Evolutionary conservation across 106 monocot genomes (phyloP), one percentile per base, ranked within the genome.

Genomic region (Iris macrosiphon): DNA sequence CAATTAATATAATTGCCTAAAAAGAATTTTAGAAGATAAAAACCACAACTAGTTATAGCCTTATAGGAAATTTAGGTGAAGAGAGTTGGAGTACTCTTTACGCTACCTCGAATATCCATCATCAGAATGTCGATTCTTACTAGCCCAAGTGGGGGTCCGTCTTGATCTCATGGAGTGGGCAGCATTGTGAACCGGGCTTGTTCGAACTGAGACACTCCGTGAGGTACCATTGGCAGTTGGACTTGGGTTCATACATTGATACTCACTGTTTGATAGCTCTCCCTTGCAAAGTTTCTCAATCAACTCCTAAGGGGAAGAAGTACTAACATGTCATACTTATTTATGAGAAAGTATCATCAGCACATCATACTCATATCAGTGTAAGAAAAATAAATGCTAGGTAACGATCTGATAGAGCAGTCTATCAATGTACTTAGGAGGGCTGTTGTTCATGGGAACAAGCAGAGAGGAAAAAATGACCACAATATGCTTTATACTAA

Each of bases 81-180:
- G n/a, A n/a, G n/a, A n/a, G n/a, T n/a, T n/a, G n/a, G n/a, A n/a
- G n/a, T n/a, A n/a, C n/a, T n/a, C n/a, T n/a, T n/a, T n/a, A n/a
- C 17, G 23, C n/a, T 68, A 90, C 96, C 96, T 90, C 9, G 96
- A 87, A 61, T 87, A 90, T 4, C 90, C 96, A 68, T 98, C 96
- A 77, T 98, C 96, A 67, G 96, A 98, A 71, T 32, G 49, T 7
- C 83, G 83, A 42, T 90, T 77, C 57, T 61, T 69, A n/a, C 56
- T 56, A 63, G 96, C 90, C 98, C 98, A 98, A 33, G 98, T 91
- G 30, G 84, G 78, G 52, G 80, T 71, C 35, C 83, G 64, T 46
- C 80, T 98, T 19, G 98, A 98, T 81, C 98, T 83, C 83, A 91
- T 78, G 41, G 98, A 98, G 11, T 89, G 89, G 65, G 83, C 86